These are phyloP conservation scores for Aegilops tauschii DNA, from an alignment of 176 grass and related monocot species.

Conservation along the genomic window DNA sequence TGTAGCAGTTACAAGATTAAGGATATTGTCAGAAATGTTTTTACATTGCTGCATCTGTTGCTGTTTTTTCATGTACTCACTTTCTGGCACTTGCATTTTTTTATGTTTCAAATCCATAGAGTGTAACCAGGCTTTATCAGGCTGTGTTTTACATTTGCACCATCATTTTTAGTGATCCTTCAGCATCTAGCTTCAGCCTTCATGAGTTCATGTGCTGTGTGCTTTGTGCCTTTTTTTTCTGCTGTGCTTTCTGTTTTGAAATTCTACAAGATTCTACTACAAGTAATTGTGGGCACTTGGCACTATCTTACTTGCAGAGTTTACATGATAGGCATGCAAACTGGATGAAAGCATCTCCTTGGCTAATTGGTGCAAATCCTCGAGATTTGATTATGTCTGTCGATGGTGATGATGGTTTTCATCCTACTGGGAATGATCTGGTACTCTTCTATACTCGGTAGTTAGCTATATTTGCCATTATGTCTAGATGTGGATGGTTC, in stretches of 20 bases:
- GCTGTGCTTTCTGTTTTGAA: neutral
- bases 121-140: neutral
- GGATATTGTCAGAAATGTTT: neutral
- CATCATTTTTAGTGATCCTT: neutral
- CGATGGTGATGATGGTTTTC: conserved; percentile 96
- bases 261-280: neutral
- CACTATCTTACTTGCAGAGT: conserved; percentile 16
- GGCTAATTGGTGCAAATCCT: conserved; percentile 74
- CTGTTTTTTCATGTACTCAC: neutral
- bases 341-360: conserved; percentile 92
- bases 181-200: neutral
- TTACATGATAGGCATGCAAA: conserved; percentile 52
- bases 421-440: conserved; percentile 92
- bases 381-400: conserved; percentile 86
- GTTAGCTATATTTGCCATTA: neutral
- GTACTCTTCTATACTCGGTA: conserved; percentile 35
- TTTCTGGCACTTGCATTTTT: neutral
- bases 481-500: conserved; percentile 15
- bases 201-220: neutral
- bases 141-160: neutral
- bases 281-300: conserved; percentile 17
- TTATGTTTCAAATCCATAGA: neutral
- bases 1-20: neutral
- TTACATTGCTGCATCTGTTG: neutral
- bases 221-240: neutral